These are phyloP conservation scores for Fusarium scirpi DNA, from an alignment of 2,329 filamentous ascomycete genomes.

Conservation along the genomic window DNA sequence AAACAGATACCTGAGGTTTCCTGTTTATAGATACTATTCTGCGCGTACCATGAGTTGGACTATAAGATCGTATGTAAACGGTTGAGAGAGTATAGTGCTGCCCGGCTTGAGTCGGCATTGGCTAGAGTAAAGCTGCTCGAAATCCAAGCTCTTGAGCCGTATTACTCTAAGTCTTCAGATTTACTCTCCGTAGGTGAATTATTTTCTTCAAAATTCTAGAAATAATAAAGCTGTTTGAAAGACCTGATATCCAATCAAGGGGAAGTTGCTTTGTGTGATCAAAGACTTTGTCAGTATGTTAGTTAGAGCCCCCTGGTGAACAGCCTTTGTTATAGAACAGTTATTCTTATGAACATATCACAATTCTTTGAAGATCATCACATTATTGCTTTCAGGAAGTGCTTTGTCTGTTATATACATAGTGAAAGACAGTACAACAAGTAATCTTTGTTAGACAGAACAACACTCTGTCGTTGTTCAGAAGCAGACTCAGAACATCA, in stretches of 20 bases:
- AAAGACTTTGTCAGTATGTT: not conserved
- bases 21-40: not conserved
- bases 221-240: not conserved
- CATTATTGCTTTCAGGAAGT: not conserved
- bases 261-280: not conserved
- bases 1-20: not conserved
- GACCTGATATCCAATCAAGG: fast-evolving
- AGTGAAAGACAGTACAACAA: not conserved
- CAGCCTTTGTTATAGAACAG: not conserved
- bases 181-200: not conserved
- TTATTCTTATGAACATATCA: not conserved
- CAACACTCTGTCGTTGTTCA: constrained; percentile 2
- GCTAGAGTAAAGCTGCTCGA: too few species aligned
- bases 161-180: not conserved
- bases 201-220: not conserved
- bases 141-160: not conserved
- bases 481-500: not conserved
- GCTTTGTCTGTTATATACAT: not conserved
- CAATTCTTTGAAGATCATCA: not conserved
- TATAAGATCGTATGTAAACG: not conserved
- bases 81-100: not conserved
- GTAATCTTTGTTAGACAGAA: constrained; percentile 6
- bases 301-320: not conserved
- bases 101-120: not conserved
- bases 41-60: not conserved